Percentiles rank a stretch among this genome's conserved stretches.
These are phyloP conservation scores for Amanita brunnescens DNA, from an alignment of 768 basidiomycete genomes.

Conservation along the genomic window DNA sequence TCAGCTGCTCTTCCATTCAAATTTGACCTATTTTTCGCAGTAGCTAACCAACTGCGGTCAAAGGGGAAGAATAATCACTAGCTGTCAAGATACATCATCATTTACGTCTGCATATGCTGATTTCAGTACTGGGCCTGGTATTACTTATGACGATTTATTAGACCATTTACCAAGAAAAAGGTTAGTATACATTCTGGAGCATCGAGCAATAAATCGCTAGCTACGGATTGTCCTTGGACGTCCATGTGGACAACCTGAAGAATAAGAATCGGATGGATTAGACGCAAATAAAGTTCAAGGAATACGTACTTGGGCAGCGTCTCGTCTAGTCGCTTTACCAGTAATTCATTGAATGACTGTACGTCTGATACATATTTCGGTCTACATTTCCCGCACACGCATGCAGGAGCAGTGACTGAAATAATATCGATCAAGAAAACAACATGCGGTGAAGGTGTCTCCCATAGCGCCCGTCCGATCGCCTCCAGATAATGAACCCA, in stretches of 20 bases:
- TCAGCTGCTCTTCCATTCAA: too few species aligned
- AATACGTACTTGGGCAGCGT: not conserved
- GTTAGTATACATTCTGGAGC: too few species aligned
- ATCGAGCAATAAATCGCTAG: too few species aligned
- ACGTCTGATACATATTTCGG: conserved; percentile 1
- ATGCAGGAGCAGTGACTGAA: not conserved
- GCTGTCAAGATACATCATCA: too few species aligned
- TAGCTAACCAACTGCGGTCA: too few species aligned
- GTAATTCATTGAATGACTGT: not conserved
- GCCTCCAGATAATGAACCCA: conserved; percentile 4
- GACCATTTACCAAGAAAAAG: too few species aligned
- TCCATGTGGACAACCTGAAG: not conserved
- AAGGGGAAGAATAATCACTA: too few species aligned
- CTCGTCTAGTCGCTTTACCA: not conserved
- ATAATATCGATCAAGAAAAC: not conserved
- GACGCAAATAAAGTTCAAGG: not conserved
- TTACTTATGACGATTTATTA: too few species aligned
- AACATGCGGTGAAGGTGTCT: conserved; percentile 1
- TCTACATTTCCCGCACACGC: not conserved
- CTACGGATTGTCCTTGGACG: too few species aligned
- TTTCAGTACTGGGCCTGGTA: too few species aligned
- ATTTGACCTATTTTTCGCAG: too few species aligned
- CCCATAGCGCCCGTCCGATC: not conserved
- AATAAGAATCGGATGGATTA: not conserved
- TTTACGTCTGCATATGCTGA: too few species aligned